Percentiles rank a stretch among this genome's conserved stretches.
Conservation (phyloP, 1,139 yeast genomes). For the Suhomyces taliae region DNA sequence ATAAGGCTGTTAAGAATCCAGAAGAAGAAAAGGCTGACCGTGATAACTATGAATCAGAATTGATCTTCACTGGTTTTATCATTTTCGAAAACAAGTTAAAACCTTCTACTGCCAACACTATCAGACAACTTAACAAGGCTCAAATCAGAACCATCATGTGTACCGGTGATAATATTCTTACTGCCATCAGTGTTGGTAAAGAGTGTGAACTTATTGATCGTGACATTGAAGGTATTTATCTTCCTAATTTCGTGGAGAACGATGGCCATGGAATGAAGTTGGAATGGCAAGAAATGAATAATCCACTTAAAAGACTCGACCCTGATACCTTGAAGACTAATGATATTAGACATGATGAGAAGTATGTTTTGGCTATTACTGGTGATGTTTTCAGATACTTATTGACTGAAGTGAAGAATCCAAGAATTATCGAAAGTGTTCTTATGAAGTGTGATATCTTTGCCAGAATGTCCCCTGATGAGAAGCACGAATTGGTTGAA, state of each 20-base stretch:
- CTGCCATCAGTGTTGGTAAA: constrained; percentile 90
- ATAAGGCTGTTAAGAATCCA: constrained; percentile 40
- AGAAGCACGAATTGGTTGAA: constrained; percentile 91
- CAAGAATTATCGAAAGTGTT: constrained; percentile 49
- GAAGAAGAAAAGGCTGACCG: constrained; percentile 39
- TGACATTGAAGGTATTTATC: constrained; percentile 51
- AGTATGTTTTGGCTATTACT: constrained; percentile 77
- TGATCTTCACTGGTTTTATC: constrained; percentile 83
- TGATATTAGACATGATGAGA: constrained; percentile 26
- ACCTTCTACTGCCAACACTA: constrained; percentile 60
- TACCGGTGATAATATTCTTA: constrained; percentile 92
- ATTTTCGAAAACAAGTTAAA: constrained; percentile 90
- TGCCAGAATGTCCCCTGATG: constrained; percentile 99
- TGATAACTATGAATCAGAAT: constrained; percentile 62
- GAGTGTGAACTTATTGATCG: constrained; percentile 70
- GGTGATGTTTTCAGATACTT: constrained; percentile 88
- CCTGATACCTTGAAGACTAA: constrained; percentile 58
- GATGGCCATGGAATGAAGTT: constrained; percentile 34
- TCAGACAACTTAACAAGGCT: constrained; percentile 61
- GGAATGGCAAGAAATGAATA: constrained; percentile 65
- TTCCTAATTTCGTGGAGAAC: constrained; percentile 59
- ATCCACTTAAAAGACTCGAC: constrained; percentile 57
- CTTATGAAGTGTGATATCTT: constrained; percentile 74
- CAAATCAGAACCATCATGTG: constrained; percentile 88
- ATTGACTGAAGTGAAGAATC: constrained; percentile 54